A percentile compares a stretch with the other conserved stretches of the same genome.
These are phyloP conservation scores for Dactylellina leptospora DNA, from an alignment of 2,329 filamentous ascomycete species.

Conservation along the genomic window DNA sequence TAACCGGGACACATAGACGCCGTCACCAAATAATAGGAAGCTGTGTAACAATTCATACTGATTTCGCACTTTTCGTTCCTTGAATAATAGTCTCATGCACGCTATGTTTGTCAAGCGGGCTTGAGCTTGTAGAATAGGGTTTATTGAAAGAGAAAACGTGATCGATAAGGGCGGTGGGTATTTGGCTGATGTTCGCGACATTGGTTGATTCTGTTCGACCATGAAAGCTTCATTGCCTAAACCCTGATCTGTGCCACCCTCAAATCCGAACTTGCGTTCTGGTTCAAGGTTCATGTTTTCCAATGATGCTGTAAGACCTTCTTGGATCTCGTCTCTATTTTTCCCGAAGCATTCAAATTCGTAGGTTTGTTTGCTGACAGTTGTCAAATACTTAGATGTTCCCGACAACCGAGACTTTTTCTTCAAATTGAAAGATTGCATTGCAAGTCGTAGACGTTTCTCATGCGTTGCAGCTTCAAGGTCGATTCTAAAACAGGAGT, in stretches of 20 bases:
- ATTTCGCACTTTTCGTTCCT: conserved; percentile 73
- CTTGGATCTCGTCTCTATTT: conserved; percentile 53
- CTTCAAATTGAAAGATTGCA: conserved; percentile 34
- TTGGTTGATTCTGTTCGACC: conserved; percentile 10
- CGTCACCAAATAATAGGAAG: conserved; percentile 86
- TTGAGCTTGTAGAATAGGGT: conserved; percentile 74
- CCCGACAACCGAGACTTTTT: conserved; percentile 17
- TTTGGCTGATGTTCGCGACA: conserved; percentile 30
- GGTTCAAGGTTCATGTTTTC: conserved; percentile 53
- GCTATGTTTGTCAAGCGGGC: conserved; percentile 79
- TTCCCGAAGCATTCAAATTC: conserved; percentile 55
- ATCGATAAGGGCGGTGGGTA: conserved; percentile 57
- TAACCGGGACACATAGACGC: conserved; percentile 80
- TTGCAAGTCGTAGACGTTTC: conserved; percentile 44
- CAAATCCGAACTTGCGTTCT: conserved; percentile 37
- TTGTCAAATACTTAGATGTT: not conserved
- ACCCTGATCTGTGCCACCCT: conserved; percentile 22
- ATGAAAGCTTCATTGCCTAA: conserved; percentile 38
- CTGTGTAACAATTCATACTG: conserved; percentile 79
- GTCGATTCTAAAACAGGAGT: conserved; percentile 27
- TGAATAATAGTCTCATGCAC: conserved; percentile 79
- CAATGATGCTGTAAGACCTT: conserved; percentile 50
- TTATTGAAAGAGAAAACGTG: conserved; percentile 75
- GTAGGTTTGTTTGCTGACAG: not conserved
- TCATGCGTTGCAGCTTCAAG: conserved; percentile 37